Evolutionary conservation across 257 asterid species (phyloP), one percentile per base, ranked within the genome.

Genomic region (Scutellaria galericulata): DNA sequence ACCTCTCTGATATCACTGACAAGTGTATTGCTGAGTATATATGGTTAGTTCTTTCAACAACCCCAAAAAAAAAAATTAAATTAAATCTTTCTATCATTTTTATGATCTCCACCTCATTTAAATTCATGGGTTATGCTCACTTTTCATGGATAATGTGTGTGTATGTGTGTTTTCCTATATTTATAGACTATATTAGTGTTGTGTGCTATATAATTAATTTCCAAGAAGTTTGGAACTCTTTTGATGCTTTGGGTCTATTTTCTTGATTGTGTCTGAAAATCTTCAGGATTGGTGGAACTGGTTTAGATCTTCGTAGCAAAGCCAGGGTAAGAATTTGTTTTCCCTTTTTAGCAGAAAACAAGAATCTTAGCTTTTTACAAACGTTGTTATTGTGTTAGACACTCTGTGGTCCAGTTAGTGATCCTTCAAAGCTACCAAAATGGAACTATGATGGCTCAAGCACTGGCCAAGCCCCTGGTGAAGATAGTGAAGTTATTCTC

Each of bases 11-110:
- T 5, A 62, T 71, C 51, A 85, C 93, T 35, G 74, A 80, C 2
- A 91, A 91, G 60, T 57, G 60, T 75, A 87, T 89, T 10, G 96
- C 89, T 0, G 96, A 91, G 68, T 91, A 89, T 41, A 87, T 91
- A 62, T 91, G 97, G 96, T 91, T 39, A 55, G 82, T 64, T 56
- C 14, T 1, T 18, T 18, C 3, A 41, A 9, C 7, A 2, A 31
- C 14, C n/a, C 10, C 12, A 3, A 37, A 13, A 42, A 42, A 5
- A 5, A 42, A n/a, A n/a, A n/a, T n/a, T n/a, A n/a, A 0, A 4
- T 42, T 42, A 5, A 42, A 6, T 7, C 10, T 37, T 8, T 64
- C 44, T 39, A 58, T 48, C 37, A 64, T 75, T 56, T 51, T 18
- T 18, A 18, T 18, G 18, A 18, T 18, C 18, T 18, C 18, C 18